Conservation (phyloP, 2,329 filamentous ascomycete species). For the Blumeria hordei region DNA sequence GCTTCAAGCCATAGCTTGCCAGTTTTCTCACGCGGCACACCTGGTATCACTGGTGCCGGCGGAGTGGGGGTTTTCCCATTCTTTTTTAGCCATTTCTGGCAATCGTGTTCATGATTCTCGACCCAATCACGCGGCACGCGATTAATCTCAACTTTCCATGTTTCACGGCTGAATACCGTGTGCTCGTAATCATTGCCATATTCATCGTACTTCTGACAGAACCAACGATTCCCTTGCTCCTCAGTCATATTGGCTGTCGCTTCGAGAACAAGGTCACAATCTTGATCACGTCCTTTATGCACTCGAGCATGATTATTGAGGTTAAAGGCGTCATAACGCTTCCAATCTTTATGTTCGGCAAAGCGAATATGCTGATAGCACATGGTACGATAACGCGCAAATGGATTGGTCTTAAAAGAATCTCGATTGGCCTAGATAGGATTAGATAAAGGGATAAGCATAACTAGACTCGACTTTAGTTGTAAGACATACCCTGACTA, state of each 20-base stretch:
- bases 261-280: background rate
- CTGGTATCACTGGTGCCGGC: background rate
- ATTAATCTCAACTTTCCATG: background rate
- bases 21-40: background rate
- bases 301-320: background rate
- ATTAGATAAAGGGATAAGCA: background rate
- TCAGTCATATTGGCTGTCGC: background rate
- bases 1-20: background rate
- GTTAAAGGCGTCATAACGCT: background rate
- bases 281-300: background rate
- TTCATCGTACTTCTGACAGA: background rate
- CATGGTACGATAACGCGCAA: background rate
- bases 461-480: background rate
- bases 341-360: background rate
- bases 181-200: background rate
- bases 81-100: background rate
- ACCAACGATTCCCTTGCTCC: background rate
- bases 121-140: background rate
- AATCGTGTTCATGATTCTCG: background rate
- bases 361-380: background rate
- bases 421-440: background rate
- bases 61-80: background rate
- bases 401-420: background rate
- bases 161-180: background rate
- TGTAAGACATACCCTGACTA: background rate